Base-by-base conservation (phyloP, 306 rosid species). In the Cyamopsis tetragonoloba region DNA sequence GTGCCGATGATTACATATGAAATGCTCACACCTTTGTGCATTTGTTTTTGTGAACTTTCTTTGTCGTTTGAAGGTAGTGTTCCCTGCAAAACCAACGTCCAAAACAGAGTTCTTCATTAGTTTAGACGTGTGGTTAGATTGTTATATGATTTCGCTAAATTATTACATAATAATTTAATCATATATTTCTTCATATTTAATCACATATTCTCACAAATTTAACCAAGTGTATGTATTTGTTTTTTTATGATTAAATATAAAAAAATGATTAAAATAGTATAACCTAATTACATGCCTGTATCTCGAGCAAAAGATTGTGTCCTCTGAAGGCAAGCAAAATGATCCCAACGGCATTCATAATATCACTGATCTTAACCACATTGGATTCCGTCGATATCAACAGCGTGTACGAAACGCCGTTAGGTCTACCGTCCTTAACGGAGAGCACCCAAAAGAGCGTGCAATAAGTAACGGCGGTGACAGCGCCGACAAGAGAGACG, bases 271-370 rank as follows among this genome's bases (percentile, higher is more conserved):
- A n/a, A n/a, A n/a, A n/a, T n/a, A n/a, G n/a, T n/a, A n/a, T n/a
- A n/a, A n/a, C n/a, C n/a, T n/a, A n/a, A n/a, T 1, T 12, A 13
- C 70, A 61, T n/a, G 69, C 92, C 87, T 90, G 95, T 23, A 90
- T 87, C 77, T 90, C 96, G 22, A 87, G 96, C 50, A 87, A 20
- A 59, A 90, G 49, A 41, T 90, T 90, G 24, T 90, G 96, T 6
- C 96, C 96, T 80, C 87, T 77, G 62, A 85, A 85, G 1, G 81
- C 34, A 4, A 87, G 79, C 12, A 81, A 3, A 59, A 85, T 70
- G 68, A 75, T 76, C 15, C 92, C 96, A 19, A 87, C 4, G 4
- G 92, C 86, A 68, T 80, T 82, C 12, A 87, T 0, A 44, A 74
- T 22, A 15, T 46, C 49, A 9, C 18, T 47, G 17, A 74, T 56